Base-by-base conservation (phyloP, 1,284 basidiomycete species). In the Ceraceosorus bombacis region DNA sequence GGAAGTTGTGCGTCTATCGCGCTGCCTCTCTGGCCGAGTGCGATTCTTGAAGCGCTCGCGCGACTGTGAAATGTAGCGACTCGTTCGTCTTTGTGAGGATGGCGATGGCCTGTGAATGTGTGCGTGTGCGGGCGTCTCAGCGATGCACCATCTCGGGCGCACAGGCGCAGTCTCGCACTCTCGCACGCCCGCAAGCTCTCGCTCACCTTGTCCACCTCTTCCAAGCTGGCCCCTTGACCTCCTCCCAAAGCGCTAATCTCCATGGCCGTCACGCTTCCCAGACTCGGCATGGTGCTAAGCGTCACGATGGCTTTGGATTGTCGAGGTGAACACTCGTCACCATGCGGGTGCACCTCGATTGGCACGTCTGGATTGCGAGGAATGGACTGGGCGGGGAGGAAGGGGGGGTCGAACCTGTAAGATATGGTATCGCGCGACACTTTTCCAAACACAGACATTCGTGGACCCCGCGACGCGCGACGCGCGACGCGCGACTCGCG, bases 281-380 rank as follows among this genome's bases (percentile, higher is more conserved):
- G 81, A 0, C 93, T 92, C 54, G 94, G 93, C 81, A 97, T 85
- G 62, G 85, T 88, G 0, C 90, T 85, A 38, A 93, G 78, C 0
- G 88, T 83, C 12, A 95, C 65, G 15, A 82, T 84, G 0, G 87
- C 86, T 13, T 80, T 80, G 5, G 5, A 60, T 36, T 0, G 56
- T 59, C 2, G 64, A 40, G 87, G 83, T 2, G 69, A 61, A 27
- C 71, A 76, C 0, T 82, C 81, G 74, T 93, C 91, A 27, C 27
- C 27, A 27, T 27, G 27, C 27, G 27, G 27, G 27, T 27, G 27
- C 27, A 27, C 27, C 27, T 27, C 27, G 27, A 27, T 27, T 27
- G 27, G 27, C 27, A 27, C 27, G 27, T 27, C 27, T 27, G 27
- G 27, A 27, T 27, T 27, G 27, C 27, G 27, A 27, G 27, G 27